phyloP scores from a whole-genome alignment of 208 protist species.

The Willaertia magna region DNA sequence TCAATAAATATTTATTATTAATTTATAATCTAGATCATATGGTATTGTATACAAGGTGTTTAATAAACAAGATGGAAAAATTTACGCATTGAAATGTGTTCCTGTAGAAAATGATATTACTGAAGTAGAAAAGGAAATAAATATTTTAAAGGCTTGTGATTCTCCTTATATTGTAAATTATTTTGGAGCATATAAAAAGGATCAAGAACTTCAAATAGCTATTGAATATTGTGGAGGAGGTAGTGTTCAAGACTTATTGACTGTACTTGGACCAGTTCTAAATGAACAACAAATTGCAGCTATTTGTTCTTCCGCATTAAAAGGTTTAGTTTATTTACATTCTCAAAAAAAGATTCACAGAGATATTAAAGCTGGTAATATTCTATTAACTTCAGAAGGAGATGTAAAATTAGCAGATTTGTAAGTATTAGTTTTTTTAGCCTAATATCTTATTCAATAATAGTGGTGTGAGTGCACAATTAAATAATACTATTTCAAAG shows the following conservation, averaged over 20 bases:
- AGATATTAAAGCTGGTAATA: conserved; percentile 81
- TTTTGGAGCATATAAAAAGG: conserved; percentile 7
- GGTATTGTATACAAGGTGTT: conserved; percentile 11
- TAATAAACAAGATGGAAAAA: not conserved
- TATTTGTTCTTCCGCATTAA: not conserved
- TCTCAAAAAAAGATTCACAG: conserved; percentile 63
- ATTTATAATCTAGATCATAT: not conserved
- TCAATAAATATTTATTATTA: not conserved
- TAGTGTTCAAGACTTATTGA: not conserved
- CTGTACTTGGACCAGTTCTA: not conserved
- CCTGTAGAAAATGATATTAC: conserved; percentile 11
- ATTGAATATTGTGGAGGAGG: conserved; percentile 83
- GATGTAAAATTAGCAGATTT: conserved; percentile 76
- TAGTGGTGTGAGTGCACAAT: conserved; percentile 39
- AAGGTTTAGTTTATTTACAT: conserved; percentile 65
- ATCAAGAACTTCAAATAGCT: conserved; percentile 50
- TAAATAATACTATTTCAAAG: conserved; percentile 38
- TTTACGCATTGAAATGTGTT: conserved; percentile 6
- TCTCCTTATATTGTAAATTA: conserved; percentile 10
- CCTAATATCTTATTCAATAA: not conserved
- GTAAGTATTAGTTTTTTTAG: not conserved
- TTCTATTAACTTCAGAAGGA: conserved; percentile 66
- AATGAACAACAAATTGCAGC: conserved; percentile 10
- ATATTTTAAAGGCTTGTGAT: conserved; percentile 10
- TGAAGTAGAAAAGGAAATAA: conserved; percentile 18